Evolutionary conservation across 306 rosid genomes (phyloP), one percentile per base, ranked within the genome.

Genomic region (Sesbania bispinosa): DNA sequence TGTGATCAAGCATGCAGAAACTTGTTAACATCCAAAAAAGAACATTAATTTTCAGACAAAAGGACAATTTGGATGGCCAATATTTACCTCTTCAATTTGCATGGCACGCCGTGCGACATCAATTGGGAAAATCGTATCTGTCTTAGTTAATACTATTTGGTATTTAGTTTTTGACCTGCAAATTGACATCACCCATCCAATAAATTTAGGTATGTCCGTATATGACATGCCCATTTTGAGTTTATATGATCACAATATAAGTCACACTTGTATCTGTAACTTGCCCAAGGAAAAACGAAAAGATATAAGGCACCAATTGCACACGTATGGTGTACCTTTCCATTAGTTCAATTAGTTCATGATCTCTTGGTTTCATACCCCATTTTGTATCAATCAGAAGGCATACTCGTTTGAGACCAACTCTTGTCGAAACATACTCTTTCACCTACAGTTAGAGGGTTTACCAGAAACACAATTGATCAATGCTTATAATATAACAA

Each of bases 291-390:
- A 14, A 50, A 59, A 3, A 36, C n/a, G 74, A 60, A 20, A 64
- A 29, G 11, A 33, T 55, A 57, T 15, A 35, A 5, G 21, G 61
- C 26, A 42, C 60, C 6, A 51, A 33, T 16, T 39, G 20, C 59
- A 10, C 21, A 42, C 9, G 80, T 30, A 24, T 23, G 8, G n/a
- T 43, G 39, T 83, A 89, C 99, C 99, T 94, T 78, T 94, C 96
- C 99, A 94, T 94, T 68, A 94, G 71, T 75, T 83, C 80, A 53
- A 94, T 83, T 67, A 94, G 96, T 79, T 91, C 96, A 36, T 27
- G 86, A 77, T 91, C 99, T 85, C 96, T 89, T 27, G 99, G 96
- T 81, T 91, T 94, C 97, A 91, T 83, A 60, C 99, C 96, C 93
- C 99, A 91, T 84, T 94, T 89, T 69, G 99, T 89, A 68, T 91